These are phyloP conservation scores for Cordyceps pruinosa DNA, from an alignment of 2,329 filamentous ascomycete species.

Conservation along the genomic window DNA sequence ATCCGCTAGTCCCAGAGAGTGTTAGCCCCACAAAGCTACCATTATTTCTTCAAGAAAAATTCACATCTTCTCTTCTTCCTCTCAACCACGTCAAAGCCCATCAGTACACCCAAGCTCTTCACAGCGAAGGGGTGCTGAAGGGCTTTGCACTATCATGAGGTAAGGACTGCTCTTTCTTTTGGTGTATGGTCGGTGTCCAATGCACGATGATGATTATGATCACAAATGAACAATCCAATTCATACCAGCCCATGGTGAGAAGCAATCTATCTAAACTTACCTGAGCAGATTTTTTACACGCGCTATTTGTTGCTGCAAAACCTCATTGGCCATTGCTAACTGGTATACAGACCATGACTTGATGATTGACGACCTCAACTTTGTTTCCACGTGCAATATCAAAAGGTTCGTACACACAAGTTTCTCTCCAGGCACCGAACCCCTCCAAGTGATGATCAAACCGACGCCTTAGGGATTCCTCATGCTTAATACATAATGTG, in stretches of 20 bases:
- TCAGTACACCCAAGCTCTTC: background rate
- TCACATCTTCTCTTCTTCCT: constrained; percentile 13
- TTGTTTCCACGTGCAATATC: constrained; percentile 7
- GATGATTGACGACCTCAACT: background rate
- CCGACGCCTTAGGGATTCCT: constrained; percentile 60
- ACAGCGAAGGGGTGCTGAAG: background rate
- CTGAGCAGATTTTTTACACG: constrained; percentile 38
- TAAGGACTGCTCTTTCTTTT: background rate
- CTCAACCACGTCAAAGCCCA: constrained; percentile 14
- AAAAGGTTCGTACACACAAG: constrained; percentile 41
- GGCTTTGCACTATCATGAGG: constrained; percentile 2
- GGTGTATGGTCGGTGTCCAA: background rate
- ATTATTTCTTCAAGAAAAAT: constrained; percentile 8
- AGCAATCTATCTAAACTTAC: constrained; percentile 41
- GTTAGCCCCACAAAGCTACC: constrained; percentile 20
- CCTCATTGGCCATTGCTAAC: constrained; percentile 13
- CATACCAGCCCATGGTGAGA: constrained; percentile 53
- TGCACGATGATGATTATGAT: constrained; percentile 31
- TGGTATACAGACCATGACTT: constrained; percentile 13
- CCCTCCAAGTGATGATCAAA: constrained; percentile 51
- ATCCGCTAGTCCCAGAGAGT: constrained; percentile 13
- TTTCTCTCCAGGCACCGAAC: constrained; percentile 12
- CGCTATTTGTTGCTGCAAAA: constrained; percentile 10
- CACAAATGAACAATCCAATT: constrained; percentile 54
- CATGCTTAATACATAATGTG: constrained; percentile 60